phyloP scores from a whole-genome alignment of 768 basidiomycete species.

The Calocybe gangraenosa region DNA sequence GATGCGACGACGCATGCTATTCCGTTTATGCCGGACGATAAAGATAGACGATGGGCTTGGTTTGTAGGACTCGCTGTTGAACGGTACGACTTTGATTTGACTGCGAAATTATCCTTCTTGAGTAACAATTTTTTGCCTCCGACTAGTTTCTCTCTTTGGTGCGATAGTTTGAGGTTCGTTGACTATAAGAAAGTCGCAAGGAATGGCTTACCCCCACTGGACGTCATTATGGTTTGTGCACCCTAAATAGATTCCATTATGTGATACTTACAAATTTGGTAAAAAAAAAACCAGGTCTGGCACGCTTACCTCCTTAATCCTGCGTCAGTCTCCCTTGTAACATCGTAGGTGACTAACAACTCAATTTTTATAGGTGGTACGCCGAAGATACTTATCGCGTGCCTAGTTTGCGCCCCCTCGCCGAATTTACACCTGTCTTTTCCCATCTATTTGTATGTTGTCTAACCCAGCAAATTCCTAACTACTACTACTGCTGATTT shows the following conservation, averaged over 20 bases:
- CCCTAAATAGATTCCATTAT: no score
- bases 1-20: neutral
- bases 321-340: constrained; percentile 7
- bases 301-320: constrained; percentile 18
- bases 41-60: constrained; percentile 13
- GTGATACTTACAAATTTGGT: neutral
- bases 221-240: constrained; percentile 15
- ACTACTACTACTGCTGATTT: no score
- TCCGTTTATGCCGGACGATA: constrained; percentile 3
- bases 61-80: constrained; percentile 14
- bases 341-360: no score
- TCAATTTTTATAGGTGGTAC: constrained; percentile 13
- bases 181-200: constrained; percentile 2
- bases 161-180: constrained; percentile 2
- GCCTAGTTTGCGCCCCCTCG: constrained; percentile 5
- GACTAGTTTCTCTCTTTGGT: constrained; percentile 14
- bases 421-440: constrained; percentile 1
- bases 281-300: constrained; percentile 12
- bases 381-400: constrained; percentile 14
- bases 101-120: neutral
- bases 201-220: constrained; percentile 13
- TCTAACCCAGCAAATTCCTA: neutral
- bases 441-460: constrained; percentile 6
- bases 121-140: neutral
- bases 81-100: constrained; percentile 1